Base-by-base conservation (phyloP, 495 filamentous ascomycete species). In the Neurospora sp. region DNA sequence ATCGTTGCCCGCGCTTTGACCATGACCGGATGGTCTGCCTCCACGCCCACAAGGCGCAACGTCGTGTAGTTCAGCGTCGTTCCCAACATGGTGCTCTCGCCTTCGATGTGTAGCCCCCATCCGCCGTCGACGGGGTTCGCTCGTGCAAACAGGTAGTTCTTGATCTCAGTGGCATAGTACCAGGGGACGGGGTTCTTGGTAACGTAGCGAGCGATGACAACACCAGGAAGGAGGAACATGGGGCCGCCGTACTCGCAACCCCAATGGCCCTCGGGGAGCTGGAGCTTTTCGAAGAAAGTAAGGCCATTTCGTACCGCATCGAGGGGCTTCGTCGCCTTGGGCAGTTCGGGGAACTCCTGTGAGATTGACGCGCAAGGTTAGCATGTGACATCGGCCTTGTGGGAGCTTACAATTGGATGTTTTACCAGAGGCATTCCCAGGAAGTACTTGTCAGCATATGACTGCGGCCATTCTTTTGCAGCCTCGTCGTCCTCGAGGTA, bases 101-200 rank as follows among this genome's bases (percentile, higher is more conserved):
- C 96, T 80, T 98, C 96, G 71, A 97, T 97, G 78, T 99, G 96
- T 36, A 99, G 84, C 4, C 96, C 96, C 96, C 96, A 99, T 24
- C 96, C 96, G 36, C 96, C 96, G 84, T 99, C 94, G 39, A 92
- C 89, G 0, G 92, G 90, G 78, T 97, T 84, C 75, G 95, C 93
- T 42, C 94, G 90, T 15, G 92, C 92, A 79, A 94, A 95, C 15
- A 99, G 89, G 82, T 99, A 99, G 75, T 94, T 91, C 77, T 89
- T 96, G 82, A 99, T 97, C 82, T 98, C 96, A 34, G 90, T 93
- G 9, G 90, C 89, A 81, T 93, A 90, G 72, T 91, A 88, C 78
- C 88, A 90, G 8, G 94, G 93, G 72, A 99, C 93, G 11, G 90
- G 91, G 48, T 94, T 97, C 77, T 95, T 89, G 62, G 96, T 98